Percentiles rank a stretch among this genome's conserved stretches.
phyloP scores from a whole-genome alignment of 1,139 yeast species.

The Candida freyschussii region DNA sequence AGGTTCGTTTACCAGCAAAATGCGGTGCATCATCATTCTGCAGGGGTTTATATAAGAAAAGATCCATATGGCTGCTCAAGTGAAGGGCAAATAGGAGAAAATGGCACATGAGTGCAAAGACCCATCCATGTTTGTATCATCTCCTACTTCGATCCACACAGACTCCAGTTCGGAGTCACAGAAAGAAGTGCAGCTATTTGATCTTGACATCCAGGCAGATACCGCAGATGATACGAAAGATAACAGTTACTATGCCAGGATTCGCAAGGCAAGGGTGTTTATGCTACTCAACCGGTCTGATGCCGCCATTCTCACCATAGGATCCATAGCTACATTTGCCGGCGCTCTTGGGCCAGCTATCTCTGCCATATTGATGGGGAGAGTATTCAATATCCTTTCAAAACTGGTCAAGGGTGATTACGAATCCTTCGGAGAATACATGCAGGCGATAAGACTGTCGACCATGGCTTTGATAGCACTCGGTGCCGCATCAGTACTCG shows the following conservation, averaged over 20 bases:
- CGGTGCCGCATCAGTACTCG: slow-evolving; percentile 49
- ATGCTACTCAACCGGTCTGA: slow-evolving; percentile 20
- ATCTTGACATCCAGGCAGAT: slow-evolving; percentile 14
- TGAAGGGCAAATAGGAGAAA: too few species aligned
- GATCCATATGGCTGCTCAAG: neutral
- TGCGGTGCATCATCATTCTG: neutral
- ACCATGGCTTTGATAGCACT: slow-evolving; percentile 53
- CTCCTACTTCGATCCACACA: slow-evolving; percentile 8
- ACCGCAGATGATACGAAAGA: neutral
- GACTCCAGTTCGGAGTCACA: slow-evolving; percentile 3
- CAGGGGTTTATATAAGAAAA: neutral
- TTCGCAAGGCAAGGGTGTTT: slow-evolving; percentile 16
- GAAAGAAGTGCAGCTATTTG: slow-evolving; percentile 8
- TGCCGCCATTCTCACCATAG: slow-evolving; percentile 9
- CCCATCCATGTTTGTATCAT: neutral
- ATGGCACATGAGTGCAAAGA: too few species aligned
- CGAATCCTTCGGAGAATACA: slow-evolving; percentile 31
- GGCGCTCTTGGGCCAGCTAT: slow-evolving; percentile 58
- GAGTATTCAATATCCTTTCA: slow-evolving; percentile 51
- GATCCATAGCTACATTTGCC: slow-evolving; percentile 26
- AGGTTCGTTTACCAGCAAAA: too few species aligned
- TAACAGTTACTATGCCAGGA: slow-evolving; percentile 5
- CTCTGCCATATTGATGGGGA: slow-evolving; percentile 62
- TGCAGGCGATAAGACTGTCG: slow-evolving; percentile 40
- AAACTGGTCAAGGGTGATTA: slow-evolving; percentile 32